Evolutionary conservation across 2,329 filamentous ascomycete species (phyloP).

Genomic region (Dothistroma pini): DNA sequence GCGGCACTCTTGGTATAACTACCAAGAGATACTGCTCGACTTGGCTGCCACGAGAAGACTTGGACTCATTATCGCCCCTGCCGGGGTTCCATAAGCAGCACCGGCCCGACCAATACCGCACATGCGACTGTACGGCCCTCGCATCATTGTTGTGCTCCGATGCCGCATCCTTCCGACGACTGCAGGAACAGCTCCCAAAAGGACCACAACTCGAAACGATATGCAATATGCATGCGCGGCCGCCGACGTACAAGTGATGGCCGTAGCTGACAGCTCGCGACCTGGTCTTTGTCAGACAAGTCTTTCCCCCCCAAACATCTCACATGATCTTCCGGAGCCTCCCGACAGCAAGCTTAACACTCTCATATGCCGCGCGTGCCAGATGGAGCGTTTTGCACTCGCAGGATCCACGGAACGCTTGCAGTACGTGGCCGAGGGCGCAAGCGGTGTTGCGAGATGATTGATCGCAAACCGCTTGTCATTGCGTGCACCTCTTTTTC

Average conservation of each 20-base stretch:
- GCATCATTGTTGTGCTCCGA: not conserved
- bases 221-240: not conserved
- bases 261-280: not conserved
- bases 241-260: not conserved
- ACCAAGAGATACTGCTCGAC: constrained; percentile 3
- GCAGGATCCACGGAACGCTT: not conserved
- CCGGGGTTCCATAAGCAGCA: not conserved
- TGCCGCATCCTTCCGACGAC: not conserved
- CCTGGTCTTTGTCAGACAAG: not conserved
- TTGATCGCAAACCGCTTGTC: not conserved
- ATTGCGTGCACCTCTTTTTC: not conserved
- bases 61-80: not conserved
- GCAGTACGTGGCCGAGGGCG: not conserved
- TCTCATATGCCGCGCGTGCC: not conserved
- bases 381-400: not conserved
- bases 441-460: not conserved
- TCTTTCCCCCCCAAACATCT: not conserved
- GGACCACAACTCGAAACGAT: not conserved
- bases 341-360: not conserved
- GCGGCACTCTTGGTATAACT: constrained; percentile 5
- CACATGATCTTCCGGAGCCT: not conserved
- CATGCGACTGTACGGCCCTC: not conserved
- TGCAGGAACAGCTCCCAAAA: not conserved
- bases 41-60: not conserved
- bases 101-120: not conserved